Evolutionary conservation across 1,284 basidiomycete species (phyloP).

Genomic region (Cystobasidium pallidum): DNA sequence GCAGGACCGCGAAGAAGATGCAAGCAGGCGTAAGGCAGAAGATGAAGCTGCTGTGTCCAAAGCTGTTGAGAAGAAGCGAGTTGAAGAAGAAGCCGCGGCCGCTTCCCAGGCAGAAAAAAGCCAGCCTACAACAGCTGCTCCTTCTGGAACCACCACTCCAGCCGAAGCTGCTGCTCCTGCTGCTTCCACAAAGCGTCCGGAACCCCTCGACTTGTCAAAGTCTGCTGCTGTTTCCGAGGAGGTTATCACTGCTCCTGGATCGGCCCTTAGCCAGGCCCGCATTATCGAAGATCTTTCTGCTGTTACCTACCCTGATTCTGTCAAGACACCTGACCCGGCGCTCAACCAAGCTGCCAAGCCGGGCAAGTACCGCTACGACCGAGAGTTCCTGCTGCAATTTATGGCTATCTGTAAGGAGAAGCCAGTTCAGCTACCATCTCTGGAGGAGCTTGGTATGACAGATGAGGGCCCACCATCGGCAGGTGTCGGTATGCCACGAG

Average conservation of each 20-base stretch:
- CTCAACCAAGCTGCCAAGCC: conserved; percentile 78
- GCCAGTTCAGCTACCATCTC: conserved; percentile 82
- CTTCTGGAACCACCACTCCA: conserved; percentile 35
- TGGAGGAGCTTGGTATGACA: conserved; percentile 84
- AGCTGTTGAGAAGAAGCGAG: conserved; percentile 33
- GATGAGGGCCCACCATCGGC: conserved; percentile 63
- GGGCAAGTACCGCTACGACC: conserved; percentile 96
- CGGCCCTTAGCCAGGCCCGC: conserved; percentile 60
- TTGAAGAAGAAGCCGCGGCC: conserved; percentile 9
- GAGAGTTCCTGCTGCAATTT: conserved; percentile 96
- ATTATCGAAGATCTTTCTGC: conserved; percentile 79
- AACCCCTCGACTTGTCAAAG: conserved; percentile 41
- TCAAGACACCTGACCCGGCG: conserved; percentile 79
- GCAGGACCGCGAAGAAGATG: conserved; percentile 59
- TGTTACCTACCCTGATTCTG: conserved; percentile 80
- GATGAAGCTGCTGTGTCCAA: conserved; percentile 44
- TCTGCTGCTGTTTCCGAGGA: conserved; percentile 49
- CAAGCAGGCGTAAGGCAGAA: conserved; percentile 44
- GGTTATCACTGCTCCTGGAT: conserved; percentile 50
- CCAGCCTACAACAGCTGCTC: conserved; percentile 2
- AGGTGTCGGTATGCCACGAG: conserved; percentile 61
- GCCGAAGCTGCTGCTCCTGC: conserved; percentile 47
- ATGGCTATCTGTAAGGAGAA: conserved; percentile 94
- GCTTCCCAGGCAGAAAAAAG: conserved; percentile 8
- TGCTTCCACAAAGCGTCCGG: conserved; percentile 47